Conservation (phyloP, 768 basidiomycete species). For the Suillus clintonianus region DNA sequence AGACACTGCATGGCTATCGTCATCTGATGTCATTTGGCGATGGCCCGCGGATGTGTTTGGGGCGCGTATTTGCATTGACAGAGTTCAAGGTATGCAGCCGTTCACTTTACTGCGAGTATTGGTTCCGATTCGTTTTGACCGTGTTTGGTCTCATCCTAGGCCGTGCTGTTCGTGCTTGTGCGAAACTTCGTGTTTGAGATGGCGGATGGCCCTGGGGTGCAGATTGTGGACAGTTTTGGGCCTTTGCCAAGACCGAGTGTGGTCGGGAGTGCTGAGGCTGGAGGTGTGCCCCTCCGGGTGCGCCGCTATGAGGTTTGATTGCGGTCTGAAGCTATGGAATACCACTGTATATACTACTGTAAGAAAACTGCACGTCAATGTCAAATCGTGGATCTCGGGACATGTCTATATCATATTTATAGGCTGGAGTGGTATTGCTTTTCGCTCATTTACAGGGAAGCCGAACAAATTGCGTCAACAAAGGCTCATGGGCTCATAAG, state of each 20-base stretch:
- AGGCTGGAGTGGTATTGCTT: neutral
- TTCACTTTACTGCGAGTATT: neutral
- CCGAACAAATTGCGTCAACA: neutral
- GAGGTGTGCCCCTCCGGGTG: slow-evolving; percentile 15
- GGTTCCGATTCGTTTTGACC: neutral
- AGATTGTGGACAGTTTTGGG: slow-evolving; percentile 23
- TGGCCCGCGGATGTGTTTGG: slow-evolving; percentile 47
- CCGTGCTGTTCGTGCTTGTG: slow-evolving; percentile 38
- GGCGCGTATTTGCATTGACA: slow-evolving; percentile 42
- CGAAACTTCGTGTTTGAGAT: slow-evolving; percentile 35
- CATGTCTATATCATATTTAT: neutral
- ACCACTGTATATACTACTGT: no score
- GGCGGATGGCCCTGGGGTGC: slow-evolving; percentile 40
- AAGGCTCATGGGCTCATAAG: neutral
- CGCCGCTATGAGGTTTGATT: slow-evolving; percentile 1
- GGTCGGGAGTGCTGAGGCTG: slow-evolving; percentile 15
- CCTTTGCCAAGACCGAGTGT: slow-evolving; percentile 39
- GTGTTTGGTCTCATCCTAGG: slow-evolving; percentile 22
- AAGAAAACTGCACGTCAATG: neutral
- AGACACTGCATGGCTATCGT: slow-evolving; percentile 37
- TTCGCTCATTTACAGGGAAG: neutral
- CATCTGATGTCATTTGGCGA: slow-evolving; percentile 48
- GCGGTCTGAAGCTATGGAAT: neutral
- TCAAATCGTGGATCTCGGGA: neutral
- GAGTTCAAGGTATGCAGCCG: slow-evolving; percentile 39